Evolutionary conservation across 768 basidiomycete species (phyloP), one percentile per base, ranked within the genome.

Genomic region (Cystobasidium tubakii): DNA sequence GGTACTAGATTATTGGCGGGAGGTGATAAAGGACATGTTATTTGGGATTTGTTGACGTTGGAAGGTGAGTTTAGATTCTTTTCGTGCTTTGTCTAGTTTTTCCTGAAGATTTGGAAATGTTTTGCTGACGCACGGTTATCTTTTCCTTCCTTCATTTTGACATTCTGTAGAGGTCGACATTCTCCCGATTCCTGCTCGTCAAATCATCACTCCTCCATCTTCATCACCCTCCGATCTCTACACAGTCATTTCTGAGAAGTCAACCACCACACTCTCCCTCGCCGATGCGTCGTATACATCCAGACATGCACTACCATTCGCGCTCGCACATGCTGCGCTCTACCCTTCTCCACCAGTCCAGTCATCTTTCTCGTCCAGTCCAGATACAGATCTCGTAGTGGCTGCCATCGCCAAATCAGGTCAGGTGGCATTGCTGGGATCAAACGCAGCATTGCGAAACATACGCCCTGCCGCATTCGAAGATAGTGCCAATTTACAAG

Each of bases 21-120:
- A 3, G 67, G 54, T 29, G 25, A 60, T 29, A 57, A 53, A 62
- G 73, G 65, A 34, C 34, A 50, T 29, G 73, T 79, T 81, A 0
- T 85, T 87, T 25, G 78, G 79, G 15, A 80, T 81, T 60, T 84
- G 85, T 63, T 77, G 91, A 33, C 82, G 86, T 53, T 79, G 91
- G 60, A 92, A 91, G 90, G 89, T 60, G 44, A 60, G 69, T 31
- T 46, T 25, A 12, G n/a, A n/a, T n/a, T n/a, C n/a, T n/a, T n/a
- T n/a, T n/a, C n/a, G n/a, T n/a, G n/a, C n/a, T n/a, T n/a, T n/a
- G n/a, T n/a, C n/a, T n/a, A n/a, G n/a, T n/a, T n/a, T n/a, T n/a
- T 25, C 9, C 15, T 65, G 1, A 36, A 10, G 10, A 12, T 10
- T 46, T 27, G 10, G 17, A 4, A 17, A 6, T 12, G 25, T 42